Base-by-base conservation (phyloP, 1,284 basidiomycete species). In the Chalciporus sp. region DNA sequence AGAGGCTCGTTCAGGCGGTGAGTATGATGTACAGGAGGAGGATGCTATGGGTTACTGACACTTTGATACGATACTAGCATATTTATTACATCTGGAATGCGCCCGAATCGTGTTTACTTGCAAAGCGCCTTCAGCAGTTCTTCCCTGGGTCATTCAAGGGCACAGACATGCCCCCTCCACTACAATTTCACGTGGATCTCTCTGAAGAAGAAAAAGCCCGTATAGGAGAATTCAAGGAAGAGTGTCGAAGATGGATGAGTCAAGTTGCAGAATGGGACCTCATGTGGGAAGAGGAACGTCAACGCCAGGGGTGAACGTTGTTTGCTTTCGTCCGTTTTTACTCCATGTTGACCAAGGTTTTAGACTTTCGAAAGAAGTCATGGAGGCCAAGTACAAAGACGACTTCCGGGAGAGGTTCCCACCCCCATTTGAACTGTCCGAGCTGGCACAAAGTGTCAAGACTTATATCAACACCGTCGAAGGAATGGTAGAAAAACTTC, bases 101-200 rank as follows among this genome's bases (percentile, higher is more conserved):
- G 10, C 62, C 66, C 3, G 65, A 54, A 66, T 70, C 47, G 56
- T 73, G 52, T 60, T 64, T 50, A 17, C 69, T 78, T n/a, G 61
- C 68, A 53, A 59, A 69, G 46, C 69, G 67, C 6, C 72, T 79
- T 52, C 72, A 76, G 26, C 70, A 77, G 57, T 76, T 78, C 59
- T 74, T 78, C 52, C 74, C 73, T 5, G 68, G 67, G 16, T 65
- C 73, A 10, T 60, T 72, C 12, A 50, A 61, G n/a, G 58, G 58
- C 16, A 43, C 51, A 4, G 27, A 59, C 14, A 40, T 40, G 27
- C 54, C 63, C 10, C 70, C 72, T 2, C 60, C 65, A 19, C 56
- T 65, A 27, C 60, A 67, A 17, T 71, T 74, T 41, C 70, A 72
- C 37, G 44, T 52, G 12, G 64, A 64, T 51, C 67, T 78, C 20